Conservation (phyloP, 2,329 filamentous ascomycete species). For the Neocatenulostroma microsporum region DNA sequence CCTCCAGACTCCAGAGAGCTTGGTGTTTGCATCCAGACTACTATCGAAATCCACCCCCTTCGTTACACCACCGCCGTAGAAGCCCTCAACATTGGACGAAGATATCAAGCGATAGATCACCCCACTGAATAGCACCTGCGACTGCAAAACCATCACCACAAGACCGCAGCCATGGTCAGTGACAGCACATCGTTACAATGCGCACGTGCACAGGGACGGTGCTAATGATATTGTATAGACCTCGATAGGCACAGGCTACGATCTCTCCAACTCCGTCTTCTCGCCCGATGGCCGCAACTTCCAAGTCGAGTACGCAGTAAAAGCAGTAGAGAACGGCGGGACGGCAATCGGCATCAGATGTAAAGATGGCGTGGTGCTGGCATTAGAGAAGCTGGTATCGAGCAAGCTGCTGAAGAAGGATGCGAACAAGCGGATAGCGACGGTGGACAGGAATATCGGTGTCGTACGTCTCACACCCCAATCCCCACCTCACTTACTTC, state of each 20-base stretch:
- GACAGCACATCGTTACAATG: slow-evolving; percentile 6
- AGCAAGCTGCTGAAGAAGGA: slow-evolving; percentile 93
- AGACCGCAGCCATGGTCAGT: slow-evolving; percentile 28
- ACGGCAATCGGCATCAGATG: slow-evolving; percentile 93
- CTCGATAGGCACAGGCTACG: slow-evolving; percentile 98
- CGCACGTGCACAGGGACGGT: too few relatives aligned
- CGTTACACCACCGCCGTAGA: too few relatives aligned
- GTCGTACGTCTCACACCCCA: slow-evolving; percentile 58
- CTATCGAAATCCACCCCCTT: too few relatives aligned
- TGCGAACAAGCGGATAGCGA: slow-evolving; percentile 95
- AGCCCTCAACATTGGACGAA: too few relatives aligned
- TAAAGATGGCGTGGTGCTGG: slow-evolving; percentile 93
- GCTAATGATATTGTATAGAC: too few relatives aligned
- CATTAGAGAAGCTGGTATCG: slow-evolving; percentile 90
- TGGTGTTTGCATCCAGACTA: too few relatives aligned
- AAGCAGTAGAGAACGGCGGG: slow-evolving; percentile 96
- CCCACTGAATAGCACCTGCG: too few relatives aligned
- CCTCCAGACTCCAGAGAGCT: too few relatives aligned
- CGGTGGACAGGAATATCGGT: slow-evolving; percentile 86
- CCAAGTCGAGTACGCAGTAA: slow-evolving; percentile 95
- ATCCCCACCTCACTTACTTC: slow-evolving; percentile 3
- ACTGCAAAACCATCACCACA: too few relatives aligned
- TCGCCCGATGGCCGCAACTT: slow-evolving; percentile 98
- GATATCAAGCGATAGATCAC: too few relatives aligned
- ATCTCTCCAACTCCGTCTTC: slow-evolving; percentile 99